Conservation (phyloP, 2,329 filamentous ascomycete genomes). For the Paramyrothecium sp. region DNA sequence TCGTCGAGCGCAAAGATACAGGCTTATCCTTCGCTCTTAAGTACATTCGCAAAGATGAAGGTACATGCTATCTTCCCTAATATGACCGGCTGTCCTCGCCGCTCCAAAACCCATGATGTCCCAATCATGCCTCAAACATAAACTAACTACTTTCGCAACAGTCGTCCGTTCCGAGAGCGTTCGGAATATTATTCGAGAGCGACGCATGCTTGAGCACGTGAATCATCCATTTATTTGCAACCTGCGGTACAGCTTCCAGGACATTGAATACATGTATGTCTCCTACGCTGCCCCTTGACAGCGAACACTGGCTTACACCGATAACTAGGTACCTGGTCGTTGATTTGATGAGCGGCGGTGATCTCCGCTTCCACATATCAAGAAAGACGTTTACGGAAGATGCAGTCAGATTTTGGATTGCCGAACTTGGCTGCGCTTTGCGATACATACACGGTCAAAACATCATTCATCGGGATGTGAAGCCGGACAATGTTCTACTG, state of each 20-base stretch:
- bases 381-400: constrained; percentile 98
- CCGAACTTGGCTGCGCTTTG: constrained; percentile 88
- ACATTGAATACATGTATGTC: constrained; percentile 94
- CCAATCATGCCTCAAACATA: no score
- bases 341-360: constrained; percentile 96
- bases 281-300: neutral
- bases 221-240: constrained; percentile 99
- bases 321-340: constrained; percentile 84
- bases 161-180: constrained; percentile 97
- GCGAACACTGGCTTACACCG: constrained; percentile 12
- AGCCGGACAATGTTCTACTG: constrained; percentile 87
- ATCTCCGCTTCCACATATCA: constrained; percentile 95
- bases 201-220: constrained; percentile 95
- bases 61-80: constrained; percentile 43
- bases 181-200: constrained; percentile 95
- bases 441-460: constrained; percentile 82
- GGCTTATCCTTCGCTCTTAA: constrained; percentile 93
- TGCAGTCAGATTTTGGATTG: constrained; percentile 94
- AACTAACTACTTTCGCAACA: constrained; percentile 34
- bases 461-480: constrained; percentile 88
- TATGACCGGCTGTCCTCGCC: neutral
- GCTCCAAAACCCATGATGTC: constrained; percentile 11
- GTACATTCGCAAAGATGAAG: constrained; percentile 98
- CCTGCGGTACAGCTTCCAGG: constrained; percentile 97
- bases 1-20: constrained; percentile 96